phyloP scores from a whole-genome alignment of 1,284 basidiomycete genomes.

The Apiotrichum laibachii region DNA sequence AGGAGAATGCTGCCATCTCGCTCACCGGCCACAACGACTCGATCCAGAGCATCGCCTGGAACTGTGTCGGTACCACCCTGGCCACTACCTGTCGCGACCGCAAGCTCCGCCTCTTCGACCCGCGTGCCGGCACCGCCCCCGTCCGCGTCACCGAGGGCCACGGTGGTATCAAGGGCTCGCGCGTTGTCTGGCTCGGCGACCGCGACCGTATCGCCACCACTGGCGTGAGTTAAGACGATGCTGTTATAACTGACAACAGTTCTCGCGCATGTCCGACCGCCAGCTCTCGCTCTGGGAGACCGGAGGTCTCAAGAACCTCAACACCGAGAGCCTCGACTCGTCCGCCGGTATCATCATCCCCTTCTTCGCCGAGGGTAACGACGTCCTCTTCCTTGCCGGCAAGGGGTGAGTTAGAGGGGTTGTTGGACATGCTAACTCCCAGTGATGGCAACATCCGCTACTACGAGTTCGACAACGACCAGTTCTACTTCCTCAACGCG shows the following conservation, averaged over 20 bases:
- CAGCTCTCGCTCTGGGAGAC: conserved; percentile 87
- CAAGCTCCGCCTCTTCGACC: conserved; percentile 88
- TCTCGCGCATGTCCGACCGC: conserved; percentile 90
- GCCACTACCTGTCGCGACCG: conserved; percentile 80
- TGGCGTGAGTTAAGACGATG: conserved; percentile 53
- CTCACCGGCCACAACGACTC: conserved; percentile 80
- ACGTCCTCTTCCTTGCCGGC: conserved; percentile 82
- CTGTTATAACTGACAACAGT: conserved; percentile 43
- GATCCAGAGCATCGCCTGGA: conserved; percentile 83
- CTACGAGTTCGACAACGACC: conserved; percentile 90
- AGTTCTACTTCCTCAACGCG: conserved; percentile 75
- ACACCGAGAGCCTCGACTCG: conserved; percentile 77
- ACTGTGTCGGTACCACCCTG: conserved; percentile 71
- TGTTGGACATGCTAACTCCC: not conserved
- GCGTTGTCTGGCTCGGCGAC: conserved; percentile 89
- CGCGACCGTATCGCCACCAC: conserved; percentile 84
- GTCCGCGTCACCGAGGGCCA: conserved; percentile 83
- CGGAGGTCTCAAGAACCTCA: conserved; percentile 66
- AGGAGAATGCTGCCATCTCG: conserved; percentile 60
- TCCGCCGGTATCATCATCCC: conserved; percentile 95
- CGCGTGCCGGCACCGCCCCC: conserved; percentile 72
- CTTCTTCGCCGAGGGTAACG: conserved; percentile 89
- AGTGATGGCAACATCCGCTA: conserved; percentile 92
- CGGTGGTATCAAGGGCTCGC: conserved; percentile 87
- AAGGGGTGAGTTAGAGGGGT: conserved; percentile 51